Evolutionary conservation across 2,329 filamentous ascomycete genomes (phyloP).

Genomic region (Neocucurbitaria cava): DNA sequence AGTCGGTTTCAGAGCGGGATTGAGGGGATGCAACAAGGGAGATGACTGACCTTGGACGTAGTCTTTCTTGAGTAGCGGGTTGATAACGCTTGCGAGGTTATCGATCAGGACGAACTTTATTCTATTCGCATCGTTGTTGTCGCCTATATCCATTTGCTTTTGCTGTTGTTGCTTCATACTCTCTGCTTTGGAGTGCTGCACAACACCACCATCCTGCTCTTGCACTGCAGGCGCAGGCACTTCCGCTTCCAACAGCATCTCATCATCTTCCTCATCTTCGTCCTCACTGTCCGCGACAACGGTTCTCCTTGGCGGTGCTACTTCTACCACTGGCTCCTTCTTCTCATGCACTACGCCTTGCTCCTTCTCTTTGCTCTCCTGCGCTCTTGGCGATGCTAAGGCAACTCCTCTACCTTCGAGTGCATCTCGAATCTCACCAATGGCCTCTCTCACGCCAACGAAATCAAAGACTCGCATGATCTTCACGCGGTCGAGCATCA

Average conservation of each 20-base stretch:
- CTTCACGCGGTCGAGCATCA: conserved; percentile 52
- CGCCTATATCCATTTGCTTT: background rate
- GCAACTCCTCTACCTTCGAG: conserved; percentile 26
- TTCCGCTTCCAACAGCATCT: conserved; percentile 49
- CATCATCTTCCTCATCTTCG: conserved; percentile 46
- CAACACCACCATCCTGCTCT: background rate
- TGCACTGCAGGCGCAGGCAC: background rate
- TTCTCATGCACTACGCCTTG: conserved; percentile 6
- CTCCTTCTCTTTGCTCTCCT: conserved; percentile 30
- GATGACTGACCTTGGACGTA: conserved; percentile 41
- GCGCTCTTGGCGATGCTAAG: conserved; percentile 10
- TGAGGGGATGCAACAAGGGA: conserved; percentile 7
- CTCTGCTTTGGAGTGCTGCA: background rate
- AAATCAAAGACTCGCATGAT: conserved; percentile 61
- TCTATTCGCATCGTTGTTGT: background rate
- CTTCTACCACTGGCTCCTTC: background rate
- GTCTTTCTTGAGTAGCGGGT: conserved; percentile 48
- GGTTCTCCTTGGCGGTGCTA: conserved; percentile 19
- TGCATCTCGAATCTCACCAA: conserved; percentile 53
- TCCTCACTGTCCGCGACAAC: conserved; percentile 46
- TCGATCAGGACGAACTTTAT: conserved; percentile 49
- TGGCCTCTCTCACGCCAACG: conserved; percentile 55
- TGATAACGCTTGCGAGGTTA: conserved; percentile 48
- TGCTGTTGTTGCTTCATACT: background rate
- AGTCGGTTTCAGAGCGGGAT: conserved; percentile 23